Evolutionary conservation across 2,329 filamentous ascomycete genomes (phyloP), one percentile per base, ranked within the genome.

Genomic region (Teratosphaeria pseudoeucalypti): DNA sequence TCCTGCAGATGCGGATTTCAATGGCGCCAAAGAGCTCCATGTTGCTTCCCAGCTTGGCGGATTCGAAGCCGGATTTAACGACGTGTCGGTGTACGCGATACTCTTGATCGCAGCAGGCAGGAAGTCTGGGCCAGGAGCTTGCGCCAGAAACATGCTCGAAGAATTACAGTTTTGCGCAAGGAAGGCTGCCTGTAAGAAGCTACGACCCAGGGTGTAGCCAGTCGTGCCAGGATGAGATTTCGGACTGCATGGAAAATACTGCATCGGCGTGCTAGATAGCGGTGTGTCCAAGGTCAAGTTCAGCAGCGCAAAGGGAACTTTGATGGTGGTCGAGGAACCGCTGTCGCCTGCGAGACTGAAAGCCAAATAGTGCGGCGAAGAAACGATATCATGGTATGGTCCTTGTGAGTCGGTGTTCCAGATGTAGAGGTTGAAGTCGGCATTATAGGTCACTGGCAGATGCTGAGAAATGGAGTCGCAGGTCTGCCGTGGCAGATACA

Each of bases 131-230:
- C 75, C 75, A 1, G 76, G 75, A 4, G 75, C 75, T 58, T 78
- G 75, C 5, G 71, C 76, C 9, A 78, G 66, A 68, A 73, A 77
- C 67, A 70, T 71, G 16, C 64, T 70, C 26, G 69, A 68, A 0
- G 62, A 49, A 19, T 69, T 67, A 72, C 73, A 77, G 61, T 78
- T 75, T 6, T 72, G 73, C 3, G 73, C 76, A 0, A 79, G 58
- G 52, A 79, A 80, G 3, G 78, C 76, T 32, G 78, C 77, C 62
- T 80, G 78, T 1, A 80, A 67, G 61, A 79, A 79, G 0, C 76
- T 75, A 19, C 76, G 73, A 0, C 78, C 78, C 2, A 80, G 72
- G 2, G 66, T 67, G 60, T 73, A 74, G 5, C 53, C 26, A 1
- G 61, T 56, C 2, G 62, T 62, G 6, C 67, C 69, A 0, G 70